These are phyloP conservation scores for Ceratocystis harringtonii DNA, from an alignment of 2,329 filamentous ascomycete species.

Conservation along the genomic window DNA sequence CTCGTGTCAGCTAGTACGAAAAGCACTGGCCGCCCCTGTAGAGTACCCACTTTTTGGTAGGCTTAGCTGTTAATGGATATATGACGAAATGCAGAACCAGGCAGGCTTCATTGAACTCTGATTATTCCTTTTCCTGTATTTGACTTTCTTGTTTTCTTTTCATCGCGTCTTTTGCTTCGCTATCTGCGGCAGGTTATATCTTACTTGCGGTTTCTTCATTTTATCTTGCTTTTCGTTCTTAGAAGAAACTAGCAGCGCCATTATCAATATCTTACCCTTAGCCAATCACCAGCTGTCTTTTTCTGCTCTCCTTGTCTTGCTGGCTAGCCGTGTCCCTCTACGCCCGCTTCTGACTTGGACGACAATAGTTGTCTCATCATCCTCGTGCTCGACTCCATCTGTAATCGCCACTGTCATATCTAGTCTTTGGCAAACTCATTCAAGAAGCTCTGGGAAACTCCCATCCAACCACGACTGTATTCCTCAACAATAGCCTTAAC, in stretches of 20 bases:
- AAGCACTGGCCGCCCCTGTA: neutral
- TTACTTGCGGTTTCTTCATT: neutral
- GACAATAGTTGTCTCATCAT: neutral
- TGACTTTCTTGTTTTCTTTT: neutral
- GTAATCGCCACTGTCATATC: neutral
- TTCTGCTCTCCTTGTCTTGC: neutral
- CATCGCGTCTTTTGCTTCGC: neutral
- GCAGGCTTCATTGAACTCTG: neutral
- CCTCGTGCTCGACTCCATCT: neutral
- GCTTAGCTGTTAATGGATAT: neutral
- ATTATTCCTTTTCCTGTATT: neutral
- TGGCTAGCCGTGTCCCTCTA: neutral
- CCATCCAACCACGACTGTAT: neutral
- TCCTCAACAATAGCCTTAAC: neutral
- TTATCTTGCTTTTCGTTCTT: constrained; percentile 1
- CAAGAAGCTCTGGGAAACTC: neutral
- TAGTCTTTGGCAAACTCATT: neutral
- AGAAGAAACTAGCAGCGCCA: neutral
- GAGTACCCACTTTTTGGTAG: constrained; percentile 3
- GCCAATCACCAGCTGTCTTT: neutral
- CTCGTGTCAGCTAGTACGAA: neutral
- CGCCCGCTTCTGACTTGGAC: neutral
- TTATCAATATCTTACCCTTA: neutral
- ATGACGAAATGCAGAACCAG: constrained; percentile 5
- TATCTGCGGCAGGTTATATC: neutral